Base-by-base conservation (phyloP, 345 rosid genomes). In the Streptanthus diversifolius region DNA sequence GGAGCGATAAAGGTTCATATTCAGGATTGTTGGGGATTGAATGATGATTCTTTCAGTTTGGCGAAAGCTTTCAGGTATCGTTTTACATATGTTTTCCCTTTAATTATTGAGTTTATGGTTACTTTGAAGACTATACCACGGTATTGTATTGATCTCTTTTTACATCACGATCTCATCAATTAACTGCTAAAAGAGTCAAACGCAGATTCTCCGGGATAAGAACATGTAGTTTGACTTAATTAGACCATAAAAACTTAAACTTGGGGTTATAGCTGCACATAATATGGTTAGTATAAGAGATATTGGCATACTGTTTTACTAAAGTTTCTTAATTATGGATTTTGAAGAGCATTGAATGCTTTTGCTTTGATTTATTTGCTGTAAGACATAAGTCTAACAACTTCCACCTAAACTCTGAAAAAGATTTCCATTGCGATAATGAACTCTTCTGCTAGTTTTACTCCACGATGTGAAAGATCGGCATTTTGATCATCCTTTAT, bases 21-120 rank as follows among this genome's bases (percentile, higher is more conserved):
- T 65, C 93, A 84, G 70, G 88, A 92, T 68, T 92, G 98, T 47
- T 92, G 99, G 98, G 97, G 99, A 55, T 70, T 92, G 70, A 86
- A 84, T 65, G 80, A 88, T 81, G 97, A 87, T 30, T 75, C 79
- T 56, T 88, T 95, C 87, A 73, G 73, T 71, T 66, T 78, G 48
- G 90, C 92, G 14, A 83, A 77, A 71, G 76, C 77, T 76, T 89
- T 89, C 82, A 87, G 97, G 99, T 95, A 87, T 30, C 30, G 40
- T 19, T 30, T 68, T 48, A 25, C 51, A 12, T 8, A 30, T 62
- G 35, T 40, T 43, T 7, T 11, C 35, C 18, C 27, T 40, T 36
- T 35, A 7, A 7, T 11, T 5, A 49, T 39, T 71, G 12, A 17
- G 18, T 52, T 55, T 39, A 52, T 36, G 27, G 39, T 9, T 41